Evolutionary conservation across 768 basidiomycete genomes (phyloP).

Genomic region (Russula foetens): DNA sequence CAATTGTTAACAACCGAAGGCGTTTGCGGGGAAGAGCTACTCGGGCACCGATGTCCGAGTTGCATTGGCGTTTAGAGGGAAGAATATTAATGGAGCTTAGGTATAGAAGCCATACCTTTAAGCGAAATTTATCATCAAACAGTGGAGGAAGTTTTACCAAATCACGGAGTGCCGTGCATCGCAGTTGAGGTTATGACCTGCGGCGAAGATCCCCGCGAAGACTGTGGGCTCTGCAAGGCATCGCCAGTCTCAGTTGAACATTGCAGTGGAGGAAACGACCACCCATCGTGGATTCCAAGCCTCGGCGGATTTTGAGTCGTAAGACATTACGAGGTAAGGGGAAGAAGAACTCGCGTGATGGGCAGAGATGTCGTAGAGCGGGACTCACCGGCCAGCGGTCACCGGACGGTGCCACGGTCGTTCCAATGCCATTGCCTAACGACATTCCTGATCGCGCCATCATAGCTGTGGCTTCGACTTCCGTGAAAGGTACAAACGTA

Average conservation of each 20-base stretch:
- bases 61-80: background rate
- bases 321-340: background rate
- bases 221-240: background rate
- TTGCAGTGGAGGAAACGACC: background rate
- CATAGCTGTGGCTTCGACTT: background rate
- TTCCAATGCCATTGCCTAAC: background rate
- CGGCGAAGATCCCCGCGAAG: background rate
- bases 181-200: background rate
- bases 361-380: background rate
- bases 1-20: background rate
- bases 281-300: background rate
- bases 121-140: background rate
- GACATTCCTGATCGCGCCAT: background rate
- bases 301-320: background rate
- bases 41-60: background rate
- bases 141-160: background rate
- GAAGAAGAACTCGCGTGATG: background rate
- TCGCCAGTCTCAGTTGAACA: background rate
- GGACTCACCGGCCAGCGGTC: constrained; percentile 1
- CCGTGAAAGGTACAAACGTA: background rate
- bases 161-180: background rate
- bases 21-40: background rate
- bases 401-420: background rate
- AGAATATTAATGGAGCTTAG: background rate
- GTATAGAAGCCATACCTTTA: background rate